Percentiles rank a stretch among this genome's conserved stretches.
Evolutionary conservation across 1,139 yeast species (phyloP).

Genomic region (Suhomyces taliae): DNA sequence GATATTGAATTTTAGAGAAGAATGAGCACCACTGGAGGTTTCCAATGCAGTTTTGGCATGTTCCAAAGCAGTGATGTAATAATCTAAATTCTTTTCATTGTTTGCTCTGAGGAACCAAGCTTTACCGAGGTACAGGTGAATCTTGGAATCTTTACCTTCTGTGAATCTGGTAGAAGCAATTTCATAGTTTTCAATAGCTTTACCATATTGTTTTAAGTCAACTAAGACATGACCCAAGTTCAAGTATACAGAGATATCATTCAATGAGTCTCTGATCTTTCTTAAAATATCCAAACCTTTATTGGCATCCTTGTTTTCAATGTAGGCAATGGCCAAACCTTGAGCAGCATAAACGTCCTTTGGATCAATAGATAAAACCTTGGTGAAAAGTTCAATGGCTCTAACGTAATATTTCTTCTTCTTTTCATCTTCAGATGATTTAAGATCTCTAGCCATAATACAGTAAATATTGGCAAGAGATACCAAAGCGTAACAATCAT

Average conservation of each 20-base stretch:
- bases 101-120: conserved; percentile 88
- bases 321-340: conserved; percentile 91
- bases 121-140: conserved; percentile 75
- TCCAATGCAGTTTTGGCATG: conserved; percentile 60
- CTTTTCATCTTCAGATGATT: conserved; percentile 60
- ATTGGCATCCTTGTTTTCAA: conserved; percentile 76
- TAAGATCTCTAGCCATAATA: conserved; percentile 75
- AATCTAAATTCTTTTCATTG: conserved; percentile 62
- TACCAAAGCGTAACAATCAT: conserved; percentile 84
- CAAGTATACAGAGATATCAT: conserved; percentile 78
- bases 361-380: conserved; percentile 82
- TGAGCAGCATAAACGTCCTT: conserved; percentile 95
- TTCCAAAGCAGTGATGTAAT: conserved; percentile 60
- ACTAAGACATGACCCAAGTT: conserved; percentile 87
- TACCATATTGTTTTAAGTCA: conserved; percentile 78
- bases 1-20: conserved; percentile 68
- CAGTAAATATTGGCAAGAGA: conserved; percentile 89
- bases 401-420: conserved; percentile 77
- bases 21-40: conserved; percentile 32
- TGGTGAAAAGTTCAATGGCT: conserved; percentile 87
- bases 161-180: conserved; percentile 70
- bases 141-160: conserved; percentile 61
- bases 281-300: conserved; percentile 84
- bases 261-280: conserved; percentile 85
- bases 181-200: conserved; percentile 88